Evolutionary conservation across 805 yeast genomes (phyloP), one percentile per base, ranked within the genome.

Genomic region (Saturnispora diversa): DNA sequence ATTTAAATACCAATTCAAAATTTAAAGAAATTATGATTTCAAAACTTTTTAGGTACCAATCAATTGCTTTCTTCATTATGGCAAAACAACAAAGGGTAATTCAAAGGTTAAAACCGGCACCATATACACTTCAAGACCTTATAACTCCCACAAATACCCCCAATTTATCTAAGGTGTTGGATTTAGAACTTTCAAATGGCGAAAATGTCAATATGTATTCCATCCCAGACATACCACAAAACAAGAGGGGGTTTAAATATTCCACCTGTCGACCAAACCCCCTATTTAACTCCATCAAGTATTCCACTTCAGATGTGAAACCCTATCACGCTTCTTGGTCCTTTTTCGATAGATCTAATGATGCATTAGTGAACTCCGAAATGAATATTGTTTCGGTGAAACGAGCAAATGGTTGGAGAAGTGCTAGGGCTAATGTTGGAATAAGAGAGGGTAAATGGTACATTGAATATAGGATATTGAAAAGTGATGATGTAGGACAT

Each of bases 181-280:
- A 5, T 20, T 27, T 10, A 11, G 12, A 15, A 20, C 24, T 6
- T 17, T 11, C 3, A 7, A 37, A 51, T 44, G 28, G 22, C 3
- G 21, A 12, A 10, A 28, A 6, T 20, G 31, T 22, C 24, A 34
- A 38, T 9, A 70, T 75, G 50, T 67, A 53, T 49, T 58, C 63
- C 25, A 66, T 71, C 19, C 94, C 84, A n/a, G 96, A 87, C 42
- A 74, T 77, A 38, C 96, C 97, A 0, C 66, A 72, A 50, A 86
- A 86, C 55, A 74, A 76, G 50, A 63, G 92, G 38, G 90, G 94
- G 1, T 90, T 80, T 63, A 77, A 85, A 46, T 90, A 88, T 58
- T 68, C 74, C 35, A 78, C 87, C 12, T 84, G 95, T 53, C 69
- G 79, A 3, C 87, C 94, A 0, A 77, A 78, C 50, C 80, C 83